These are phyloP conservation scores for Syzygium grande DNA, from an alignment of 345 rosid genomes.

Conservation along the genomic window DNA sequence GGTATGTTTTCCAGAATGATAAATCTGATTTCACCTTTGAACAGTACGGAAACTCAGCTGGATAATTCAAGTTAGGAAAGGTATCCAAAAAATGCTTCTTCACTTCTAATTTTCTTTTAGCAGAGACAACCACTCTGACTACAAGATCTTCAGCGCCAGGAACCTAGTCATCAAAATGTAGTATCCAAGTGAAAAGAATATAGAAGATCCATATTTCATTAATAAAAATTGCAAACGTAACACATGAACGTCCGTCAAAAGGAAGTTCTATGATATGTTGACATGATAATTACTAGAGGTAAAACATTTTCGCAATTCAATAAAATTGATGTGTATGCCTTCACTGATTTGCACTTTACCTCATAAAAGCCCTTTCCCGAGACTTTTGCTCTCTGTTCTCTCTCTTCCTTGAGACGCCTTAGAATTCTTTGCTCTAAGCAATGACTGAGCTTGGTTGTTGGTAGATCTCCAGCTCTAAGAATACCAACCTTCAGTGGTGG, in stretches of 20 bases:
- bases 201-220: background rate
- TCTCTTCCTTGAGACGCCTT: constrained; percentile 64
- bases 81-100: constrained; percentile 86
- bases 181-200: background rate
- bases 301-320: background rate
- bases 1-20: background rate
- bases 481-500: constrained; percentile 74
- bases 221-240: background rate
- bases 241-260: background rate
- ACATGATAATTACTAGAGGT: background rate
- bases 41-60: constrained; percentile 75
- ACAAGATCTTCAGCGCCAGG: constrained; percentile 85
- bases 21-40: constrained; percentile 52
- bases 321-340: background rate
- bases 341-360: constrained; percentile 27
- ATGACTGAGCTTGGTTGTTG: constrained; percentile 78
- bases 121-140: constrained; percentile 84
- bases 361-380: constrained; percentile 65
- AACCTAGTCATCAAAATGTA: constrained; percentile 35
- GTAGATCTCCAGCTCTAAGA: constrained; percentile 85
- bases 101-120: constrained; percentile 83
- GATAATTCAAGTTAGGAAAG: constrained; percentile 63
- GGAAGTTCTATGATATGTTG: background rate
- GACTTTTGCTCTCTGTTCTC: constrained; percentile 70
- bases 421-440: constrained; percentile 78